Percentiles rank a stretch among this genome's conserved stretches.
These are phyloP conservation scores for Trichoderma guizhouense DNA, from an alignment of 2,329 filamentous ascomycete genomes.

Conservation along the genomic window DNA sequence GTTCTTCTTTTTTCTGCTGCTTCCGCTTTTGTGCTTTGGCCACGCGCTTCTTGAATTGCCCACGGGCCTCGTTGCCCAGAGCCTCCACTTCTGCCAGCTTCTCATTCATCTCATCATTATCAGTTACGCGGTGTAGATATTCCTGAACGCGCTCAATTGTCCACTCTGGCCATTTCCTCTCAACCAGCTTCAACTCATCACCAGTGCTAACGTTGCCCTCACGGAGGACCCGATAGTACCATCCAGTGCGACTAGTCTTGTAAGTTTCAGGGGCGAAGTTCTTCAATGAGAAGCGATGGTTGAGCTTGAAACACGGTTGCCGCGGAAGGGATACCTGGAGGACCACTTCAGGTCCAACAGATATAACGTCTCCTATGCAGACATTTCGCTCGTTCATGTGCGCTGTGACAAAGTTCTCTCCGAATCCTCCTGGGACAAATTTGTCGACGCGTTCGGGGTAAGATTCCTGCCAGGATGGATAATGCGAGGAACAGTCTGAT, in stretches of 20 bases:
- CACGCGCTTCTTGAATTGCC: constrained; percentile 50
- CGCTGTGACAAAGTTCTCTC: constrained; percentile 59
- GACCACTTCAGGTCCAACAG: constrained; percentile 48
- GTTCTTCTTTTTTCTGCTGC: constrained; percentile 26
- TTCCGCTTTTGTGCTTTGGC: constrained; percentile 40
- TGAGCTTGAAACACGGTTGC: constrained; percentile 66
- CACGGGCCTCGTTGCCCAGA: constrained; percentile 47
- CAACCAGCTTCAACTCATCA: constrained; percentile 54
- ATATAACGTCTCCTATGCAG: constrained; percentile 61
- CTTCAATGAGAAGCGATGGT: constrained; percentile 62
- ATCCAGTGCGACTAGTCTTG: constrained; percentile 57
- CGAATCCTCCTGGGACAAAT: constrained; percentile 59
- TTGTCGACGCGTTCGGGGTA: constrained; percentile 48
- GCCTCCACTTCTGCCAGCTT: constrained; percentile 50
- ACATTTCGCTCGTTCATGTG: constrained; percentile 61
- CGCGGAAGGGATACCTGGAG: constrained; percentile 60
- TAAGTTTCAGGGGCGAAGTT: constrained; percentile 59
- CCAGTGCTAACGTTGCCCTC: constrained; percentile 54
- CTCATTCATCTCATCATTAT: constrained; percentile 49
- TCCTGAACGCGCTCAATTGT: constrained; percentile 61
- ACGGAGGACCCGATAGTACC: constrained; percentile 61
- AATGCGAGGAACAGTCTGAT: constrained; percentile 58
- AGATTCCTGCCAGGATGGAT: constrained; percentile 51
- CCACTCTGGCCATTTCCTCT: constrained; percentile 56
- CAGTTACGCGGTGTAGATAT: constrained; percentile 54